Evolutionary conservation across 345 rosid genomes (phyloP).

Genomic region (Ailanthus altissimus): DNA sequence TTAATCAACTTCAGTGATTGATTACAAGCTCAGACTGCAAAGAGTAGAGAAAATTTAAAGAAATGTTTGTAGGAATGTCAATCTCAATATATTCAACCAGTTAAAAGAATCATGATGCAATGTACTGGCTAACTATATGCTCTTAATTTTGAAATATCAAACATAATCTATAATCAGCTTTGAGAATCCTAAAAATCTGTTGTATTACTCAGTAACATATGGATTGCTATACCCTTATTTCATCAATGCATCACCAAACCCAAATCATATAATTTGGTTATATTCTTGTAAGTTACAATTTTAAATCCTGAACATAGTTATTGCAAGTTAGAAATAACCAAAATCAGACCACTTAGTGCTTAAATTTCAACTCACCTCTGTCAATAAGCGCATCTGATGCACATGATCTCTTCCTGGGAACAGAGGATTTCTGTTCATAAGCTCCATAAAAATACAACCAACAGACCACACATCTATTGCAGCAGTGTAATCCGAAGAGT

Average conservation of each 20-base stretch:
- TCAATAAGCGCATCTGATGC: slow-evolving; percentile 90
- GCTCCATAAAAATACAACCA: slow-evolving; percentile 98
- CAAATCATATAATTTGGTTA: background rate
- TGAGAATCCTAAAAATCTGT: slow-evolving; percentile 5
- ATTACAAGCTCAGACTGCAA: background rate
- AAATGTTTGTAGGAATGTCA: background rate
- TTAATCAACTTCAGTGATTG: background rate
- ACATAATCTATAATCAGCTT: background rate
- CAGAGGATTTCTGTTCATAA: slow-evolving; percentile 87
- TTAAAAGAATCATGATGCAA: background rate
- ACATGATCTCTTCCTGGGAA: slow-evolving; percentile 95
- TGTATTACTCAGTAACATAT: background rate
- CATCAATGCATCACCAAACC: background rate
- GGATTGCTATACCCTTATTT: background rate
- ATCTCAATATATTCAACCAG: background rate
- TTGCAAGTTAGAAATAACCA: background rate
- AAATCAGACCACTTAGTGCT: background rate
- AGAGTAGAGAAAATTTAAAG: background rate
- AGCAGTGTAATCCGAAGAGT: slow-evolving; percentile 86
- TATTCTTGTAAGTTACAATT: background rate
- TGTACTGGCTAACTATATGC: background rate
- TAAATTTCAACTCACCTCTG: slow-evolving; percentile 61
- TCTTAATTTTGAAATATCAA: background rate
- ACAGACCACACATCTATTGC: slow-evolving; percentile 99
- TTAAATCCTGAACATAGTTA: background rate